Base-by-base conservation (phyloP, 768 basidiomycete genomes). In the Termitomyces sp. region DNA sequence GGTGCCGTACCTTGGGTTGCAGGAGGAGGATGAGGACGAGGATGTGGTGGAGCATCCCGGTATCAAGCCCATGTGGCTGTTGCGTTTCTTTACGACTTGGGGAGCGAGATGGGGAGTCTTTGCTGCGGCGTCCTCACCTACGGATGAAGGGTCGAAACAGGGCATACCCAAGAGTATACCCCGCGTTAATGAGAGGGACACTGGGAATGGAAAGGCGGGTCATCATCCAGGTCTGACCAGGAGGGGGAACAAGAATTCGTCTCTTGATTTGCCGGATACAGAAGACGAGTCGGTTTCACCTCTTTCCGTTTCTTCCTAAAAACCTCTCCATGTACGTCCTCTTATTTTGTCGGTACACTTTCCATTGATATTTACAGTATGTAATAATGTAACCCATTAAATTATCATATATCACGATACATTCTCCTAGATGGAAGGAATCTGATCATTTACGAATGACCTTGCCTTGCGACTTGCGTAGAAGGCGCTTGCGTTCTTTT, bases 1-100 rank as follows among this genome's bases (percentile, higher is more conserved):
- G 34, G 61, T 62, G n/a, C 71, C 64, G 40, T 65, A 66, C 18
- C 67, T 67, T 3, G 45, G 64, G 56, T 53, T 60, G 32, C 66
- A 62, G 33, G 73, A 70, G 56, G 78, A 76, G 56, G 78, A 75
- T 51, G 84, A 82, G 54, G 82, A 82, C 56, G 84, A 82, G 55
- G 82, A 82, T 56, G 82, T 80, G 40, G 82, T 85, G 46, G 78
- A 79, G 65, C 79, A 84, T 69, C 79, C 79, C 33, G 74, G 72
- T 22, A 84, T 88, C 68, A 84, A 83, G 55, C 88, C 89, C 37
- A 85, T 89, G 78, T 91, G 90, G 90, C 68, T 91, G 54, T 72
- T 92, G 64, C 76, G 80, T 65, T 83, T 91, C 71, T 88, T 92
- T 69, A 89, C 85, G 46, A 87, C 86, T 58, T 91, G 88, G 88